phyloP scores from a whole-genome alignment of 75 land plant genomes.

The Pinus albicaulis region DNA sequence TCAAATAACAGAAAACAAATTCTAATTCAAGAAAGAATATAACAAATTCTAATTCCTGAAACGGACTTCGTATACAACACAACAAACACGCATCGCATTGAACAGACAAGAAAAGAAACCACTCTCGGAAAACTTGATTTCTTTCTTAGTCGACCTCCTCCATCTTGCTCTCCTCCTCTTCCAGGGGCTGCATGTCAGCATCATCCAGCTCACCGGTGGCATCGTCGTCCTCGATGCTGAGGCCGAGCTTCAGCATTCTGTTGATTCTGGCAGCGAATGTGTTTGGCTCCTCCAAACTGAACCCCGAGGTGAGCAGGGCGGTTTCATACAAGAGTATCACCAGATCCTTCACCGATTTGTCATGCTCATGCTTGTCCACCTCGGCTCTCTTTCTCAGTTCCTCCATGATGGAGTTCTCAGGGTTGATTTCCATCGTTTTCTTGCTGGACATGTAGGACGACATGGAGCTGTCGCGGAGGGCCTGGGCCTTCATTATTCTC shows the following conservation, averaged over 20 bases:
- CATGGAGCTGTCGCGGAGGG: constrained; percentile 72
- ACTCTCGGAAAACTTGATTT: no score
- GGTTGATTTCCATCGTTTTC: constrained; percentile 82
- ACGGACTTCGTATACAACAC: no score
- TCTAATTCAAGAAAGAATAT: no score
- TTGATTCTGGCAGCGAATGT: constrained; percentile 75
- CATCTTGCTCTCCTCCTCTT: constrained; percentile 84
- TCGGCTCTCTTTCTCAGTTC: constrained; percentile 81
- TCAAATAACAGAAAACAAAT: no score
- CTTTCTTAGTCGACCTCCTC: constrained; percentile 92
- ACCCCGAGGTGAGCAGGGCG: constrained; percentile 80
- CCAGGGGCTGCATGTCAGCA: constrained; percentile 58
- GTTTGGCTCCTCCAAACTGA: constrained; percentile 84
- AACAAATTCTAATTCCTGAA: no score
- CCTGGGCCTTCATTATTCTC: constrained; percentile 53
- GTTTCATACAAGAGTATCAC: constrained; percentile 83
- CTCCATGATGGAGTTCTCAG: constrained; percentile 73
- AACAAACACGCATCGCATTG: no score
- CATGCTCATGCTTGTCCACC: constrained; percentile 71
- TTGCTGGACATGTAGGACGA: constrained; percentile 58
- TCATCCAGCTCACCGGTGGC: constrained; percentile 30
- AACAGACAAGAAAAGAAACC: no score
- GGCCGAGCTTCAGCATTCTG: constrained; percentile 86
- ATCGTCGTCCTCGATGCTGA: constrained; percentile 78
- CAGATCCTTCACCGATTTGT: constrained; percentile 77